Percentiles rank a stretch among this genome's conserved stretches.
These are phyloP conservation scores for Boletus eberwhitei DNA, from an alignment of 768 basidiomycete genomes.

Conservation along the genomic window DNA sequence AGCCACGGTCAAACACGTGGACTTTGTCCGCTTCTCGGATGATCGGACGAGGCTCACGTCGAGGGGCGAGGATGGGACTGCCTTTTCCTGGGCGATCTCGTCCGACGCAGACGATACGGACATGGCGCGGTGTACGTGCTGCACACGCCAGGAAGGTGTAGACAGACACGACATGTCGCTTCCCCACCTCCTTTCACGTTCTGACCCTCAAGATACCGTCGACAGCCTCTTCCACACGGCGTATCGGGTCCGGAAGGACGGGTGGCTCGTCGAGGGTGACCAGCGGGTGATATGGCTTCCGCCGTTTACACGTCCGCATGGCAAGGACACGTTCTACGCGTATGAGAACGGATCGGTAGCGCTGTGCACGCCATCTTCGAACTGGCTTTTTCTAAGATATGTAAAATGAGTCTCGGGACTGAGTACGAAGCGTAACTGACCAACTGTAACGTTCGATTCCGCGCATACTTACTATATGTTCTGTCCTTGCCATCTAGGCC, in stretches of 20 bases:
- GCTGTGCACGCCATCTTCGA: neutral
- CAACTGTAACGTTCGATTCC: no score
- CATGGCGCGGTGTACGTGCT: neutral
- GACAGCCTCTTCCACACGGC: conserved; percentile 8
- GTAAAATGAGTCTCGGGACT: no score
- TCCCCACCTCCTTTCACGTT: conserved; percentile 3
- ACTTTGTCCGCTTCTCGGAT: conserved; percentile 8
- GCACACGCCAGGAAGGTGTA: neutral
- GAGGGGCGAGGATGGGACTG: conserved; percentile 10
- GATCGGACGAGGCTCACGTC: conserved; percentile 6
- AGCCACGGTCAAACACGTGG: conserved; percentile 3
- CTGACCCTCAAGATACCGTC: neutral
- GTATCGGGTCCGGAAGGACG: conserved; percentile 14
- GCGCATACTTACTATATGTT: no score
- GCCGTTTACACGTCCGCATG: neutral
- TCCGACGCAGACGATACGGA: neutral
- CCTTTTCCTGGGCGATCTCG: conserved; percentile 7
- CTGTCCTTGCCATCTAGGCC: no score
- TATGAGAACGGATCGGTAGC: neutral
- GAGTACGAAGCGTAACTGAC: no score
- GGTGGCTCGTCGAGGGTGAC: conserved; percentile 19
- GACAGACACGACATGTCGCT: neutral
- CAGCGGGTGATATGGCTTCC: conserved; percentile 17
- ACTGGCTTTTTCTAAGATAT: neutral
- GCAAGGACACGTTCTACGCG: conserved; percentile 1